Evolutionary conservation across 2,329 filamentous ascomycete species (phyloP), one percentile per base, ranked within the genome.

Genomic region (Fusarium tricinctum): DNA sequence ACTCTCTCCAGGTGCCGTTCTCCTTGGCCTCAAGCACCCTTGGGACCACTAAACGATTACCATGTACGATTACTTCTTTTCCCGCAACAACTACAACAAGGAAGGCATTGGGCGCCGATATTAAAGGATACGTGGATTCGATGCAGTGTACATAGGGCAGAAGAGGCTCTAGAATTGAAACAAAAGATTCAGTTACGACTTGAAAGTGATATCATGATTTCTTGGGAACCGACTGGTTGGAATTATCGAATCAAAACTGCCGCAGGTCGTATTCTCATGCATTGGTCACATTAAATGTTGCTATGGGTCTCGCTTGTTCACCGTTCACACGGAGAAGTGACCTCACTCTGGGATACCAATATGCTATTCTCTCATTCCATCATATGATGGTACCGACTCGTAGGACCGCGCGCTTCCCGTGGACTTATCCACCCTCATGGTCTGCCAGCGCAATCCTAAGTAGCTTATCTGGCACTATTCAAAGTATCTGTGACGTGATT

Each of bases 1-100:
- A 74, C 61, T 46, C 33, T 35, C 42, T 54, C 32, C 66, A 90
- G 88, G 88, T 57, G 86, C 95, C 23, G 95, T 89, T 55, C 84
- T 98, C 69, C 79, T 99, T 75, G 96, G 96, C 79, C 93, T 89
- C 91, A 97, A 94, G 84, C 96, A 98, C 81, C 96, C 94, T 71
- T 97, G 94, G 93, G 94, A 97, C 74, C 94, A 97, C 83, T 97
- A 84, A 86, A 81, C 61, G 68, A 50, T 22, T 45, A 44, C 20
- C 39, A 49, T 64, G 33, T 64, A 62, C 40, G 35, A 61, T 33
- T 60, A 68, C 63, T 60, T 64, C 42, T 44, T 68, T 60, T 55
- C 43, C 38, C 19, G 39, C 58, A 49, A 33, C 56, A 54, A 58
- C 47, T 33, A 71, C 53, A 61, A 60, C 32, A 45, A 54, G 40